Evolutionary conservation across 1,284 basidiomycete genomes (phyloP), one percentile per base, ranked within the genome.

Genomic region (Cryptococcus depauperatus): DNA sequence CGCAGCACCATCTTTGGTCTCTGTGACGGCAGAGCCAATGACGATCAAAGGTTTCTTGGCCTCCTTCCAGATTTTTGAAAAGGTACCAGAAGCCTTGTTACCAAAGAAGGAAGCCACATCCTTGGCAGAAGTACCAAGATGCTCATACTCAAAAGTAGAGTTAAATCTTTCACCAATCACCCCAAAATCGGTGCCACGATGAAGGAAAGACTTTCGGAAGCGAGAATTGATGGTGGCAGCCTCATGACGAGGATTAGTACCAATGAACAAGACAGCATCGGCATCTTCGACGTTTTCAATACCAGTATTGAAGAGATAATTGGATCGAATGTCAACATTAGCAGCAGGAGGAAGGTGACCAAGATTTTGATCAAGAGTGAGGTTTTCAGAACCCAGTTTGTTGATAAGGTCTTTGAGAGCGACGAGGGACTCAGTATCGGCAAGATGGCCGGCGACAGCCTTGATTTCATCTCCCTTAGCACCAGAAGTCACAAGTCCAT

Each of bases 211-310:
- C 77, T 91, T 93, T 64, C 93, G 82, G 63, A 98, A 88, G 56
- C 93, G 85, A 10, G 92, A 91, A 78, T 98, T 98, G 64, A 98
- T 77, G 48, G 97, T 92, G 27, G 95, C 86, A 7, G 91, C 95
- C 73, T 99, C 95, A 69, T 97, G 92, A 38, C 95, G 80, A 11
- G 93, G 93, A 74, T 98, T 97, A 45, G 91, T 96, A 55, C 93
- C 93, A 59, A 98, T 82, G 29, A 99, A 81, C 16, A 98, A 80
- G 55, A 99, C 86, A 28, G 76, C 87, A 64, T 99, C 95, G 25
- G 93, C 92, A 50, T 85, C 78, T 64, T 95, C 93, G 35, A 93
- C 78, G 37, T 87, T 86, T 33, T 88, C 82, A 54, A 99, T 91
- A 30, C 84, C 88, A n/a, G 84, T 77, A 74, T 97, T 97, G 78